Conservation (phyloP, 75 land plant species). For the Pinus taeda region DNA sequence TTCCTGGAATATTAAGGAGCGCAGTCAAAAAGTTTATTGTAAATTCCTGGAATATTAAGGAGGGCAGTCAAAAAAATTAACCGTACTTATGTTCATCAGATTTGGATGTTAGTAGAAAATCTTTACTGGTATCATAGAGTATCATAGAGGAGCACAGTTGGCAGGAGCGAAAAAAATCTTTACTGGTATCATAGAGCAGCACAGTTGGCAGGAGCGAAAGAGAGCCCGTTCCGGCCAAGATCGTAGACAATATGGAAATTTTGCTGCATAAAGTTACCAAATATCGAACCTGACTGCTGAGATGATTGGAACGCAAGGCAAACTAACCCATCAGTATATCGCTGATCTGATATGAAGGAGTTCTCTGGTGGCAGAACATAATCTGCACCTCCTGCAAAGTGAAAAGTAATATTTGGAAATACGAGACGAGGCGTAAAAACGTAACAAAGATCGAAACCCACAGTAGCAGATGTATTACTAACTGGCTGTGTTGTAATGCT, state of each 20-base stretch:
- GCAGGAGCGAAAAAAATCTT: too few species aligned
- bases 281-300: background rate
- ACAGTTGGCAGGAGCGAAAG: slow-evolving; percentile 2
- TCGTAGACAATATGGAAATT: slow-evolving; percentile 4
- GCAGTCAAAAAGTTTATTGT: too few species aligned
- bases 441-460: slow-evolving; percentile 20
- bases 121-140: too few species aligned
- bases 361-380: too few species aligned
- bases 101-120: too few species aligned
- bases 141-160: too few species aligned
- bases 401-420: too few species aligned
- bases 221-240: background rate
- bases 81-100: too few species aligned
- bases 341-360: background rate
- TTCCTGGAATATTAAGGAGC: too few species aligned
- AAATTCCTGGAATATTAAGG: too few species aligned
- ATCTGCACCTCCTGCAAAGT: too few species aligned
- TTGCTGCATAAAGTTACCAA: slow-evolving; percentile 5
- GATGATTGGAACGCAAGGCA: slow-evolving; percentile 6
- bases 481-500: background rate
- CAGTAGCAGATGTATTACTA: background rate
- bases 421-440: background rate
- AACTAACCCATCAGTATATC: slow-evolving; percentile 8
- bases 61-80: too few species aligned
- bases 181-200: background rate